phyloP scores from a whole-genome alignment of 768 basidiomycete genomes.

The Termitomyces sp. region DNA sequence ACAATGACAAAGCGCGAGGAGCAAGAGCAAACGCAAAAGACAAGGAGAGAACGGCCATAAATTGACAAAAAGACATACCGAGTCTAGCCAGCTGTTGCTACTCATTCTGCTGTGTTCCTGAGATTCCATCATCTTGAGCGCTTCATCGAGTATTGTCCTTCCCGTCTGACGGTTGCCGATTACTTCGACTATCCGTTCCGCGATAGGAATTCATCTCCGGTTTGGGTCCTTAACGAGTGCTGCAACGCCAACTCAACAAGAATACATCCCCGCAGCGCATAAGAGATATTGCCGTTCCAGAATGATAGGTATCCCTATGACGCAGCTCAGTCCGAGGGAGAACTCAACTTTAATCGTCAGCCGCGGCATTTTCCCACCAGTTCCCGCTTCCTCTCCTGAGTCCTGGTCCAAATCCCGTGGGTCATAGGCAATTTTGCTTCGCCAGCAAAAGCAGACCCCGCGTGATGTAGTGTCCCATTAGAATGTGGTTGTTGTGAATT shows the following conservation, averaged over 20 bases:
- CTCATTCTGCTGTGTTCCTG: constrained; percentile 70
- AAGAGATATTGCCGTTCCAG: constrained; percentile 99
- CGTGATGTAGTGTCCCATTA: constrained; percentile 40
- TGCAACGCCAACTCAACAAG: constrained; percentile 93
- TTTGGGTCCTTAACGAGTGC: constrained; percentile 83
- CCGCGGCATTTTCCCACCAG: constrained; percentile 70
- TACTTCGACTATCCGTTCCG: constrained; percentile 86
- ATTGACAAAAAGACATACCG: constrained; percentile 59
- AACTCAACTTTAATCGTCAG: constrained; percentile 59
- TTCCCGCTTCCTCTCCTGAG: constrained; percentile 52
- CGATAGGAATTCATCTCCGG: constrained; percentile 64
- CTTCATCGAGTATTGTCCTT: constrained; percentile 94
- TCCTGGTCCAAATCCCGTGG: constrained; percentile 79
- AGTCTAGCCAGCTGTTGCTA: constrained; percentile 91
- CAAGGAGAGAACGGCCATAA: background rate
- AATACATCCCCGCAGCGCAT: constrained; percentile 97
- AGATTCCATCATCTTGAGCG: constrained; percentile 91
- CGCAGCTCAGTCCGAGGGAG: background rate
- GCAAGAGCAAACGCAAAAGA: background rate
- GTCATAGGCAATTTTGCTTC: constrained; percentile 91
- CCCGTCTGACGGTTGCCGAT: constrained; percentile 91
- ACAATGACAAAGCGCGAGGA: constrained; percentile 51
- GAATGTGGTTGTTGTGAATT: constrained; percentile 8
- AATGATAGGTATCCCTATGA: constrained; percentile 85
- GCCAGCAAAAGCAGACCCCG: constrained; percentile 80